Evolutionary conservation across 2,329 filamentous ascomycete species (phyloP), one percentile per base, ranked within the genome.

Genomic region (Pezicula radicicola): DNA sequence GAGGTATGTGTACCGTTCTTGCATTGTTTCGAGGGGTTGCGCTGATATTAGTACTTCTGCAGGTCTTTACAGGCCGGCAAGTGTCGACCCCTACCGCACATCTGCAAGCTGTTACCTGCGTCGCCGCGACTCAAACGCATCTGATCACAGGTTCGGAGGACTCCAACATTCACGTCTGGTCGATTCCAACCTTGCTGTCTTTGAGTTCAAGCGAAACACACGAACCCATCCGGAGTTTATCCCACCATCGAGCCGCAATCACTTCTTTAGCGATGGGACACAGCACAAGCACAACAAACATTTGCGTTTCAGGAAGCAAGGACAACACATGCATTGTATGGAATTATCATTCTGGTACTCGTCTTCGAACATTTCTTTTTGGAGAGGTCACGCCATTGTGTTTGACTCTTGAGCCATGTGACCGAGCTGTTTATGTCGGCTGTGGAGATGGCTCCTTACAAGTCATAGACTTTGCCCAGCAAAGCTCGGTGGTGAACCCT

Each of bases 121-220:
- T 97, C 50, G 84, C 82, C 36, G 80, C 85, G 10, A 88, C 85
- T 40, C 86, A 83, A 44, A 84, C 83, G 61, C 87, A 91, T 70
- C 71, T 94, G 48, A 76, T 94, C 47, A 89, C 88, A 1, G 90
- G 86, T 39, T 93, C 89, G 3, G 81, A 87, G 60, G 94, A 99
- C 73, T 89, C 91, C 48, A 96, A 90, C 68, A 80, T 97, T 56
- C 90, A 96, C 70, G 87, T 97, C 54, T 99, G 94, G 94, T 90
- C 90, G 2, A 71, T 97, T 48, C 78, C 88, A 3, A 79, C 80
- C 21, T 80, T 97, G 10, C 78, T 97, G 3, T 80, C 84, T 55
- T 70, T 82, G 50, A 72, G 78, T 58, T 70, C 75, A 19, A 74
- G 74, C 46, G 75, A 73, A 50, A 78, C 79, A 64, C 81, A 71